phyloP scores from a whole-genome alignment of 2,329 filamentous ascomycete genomes.

The Neonectria ditissima region DNA sequence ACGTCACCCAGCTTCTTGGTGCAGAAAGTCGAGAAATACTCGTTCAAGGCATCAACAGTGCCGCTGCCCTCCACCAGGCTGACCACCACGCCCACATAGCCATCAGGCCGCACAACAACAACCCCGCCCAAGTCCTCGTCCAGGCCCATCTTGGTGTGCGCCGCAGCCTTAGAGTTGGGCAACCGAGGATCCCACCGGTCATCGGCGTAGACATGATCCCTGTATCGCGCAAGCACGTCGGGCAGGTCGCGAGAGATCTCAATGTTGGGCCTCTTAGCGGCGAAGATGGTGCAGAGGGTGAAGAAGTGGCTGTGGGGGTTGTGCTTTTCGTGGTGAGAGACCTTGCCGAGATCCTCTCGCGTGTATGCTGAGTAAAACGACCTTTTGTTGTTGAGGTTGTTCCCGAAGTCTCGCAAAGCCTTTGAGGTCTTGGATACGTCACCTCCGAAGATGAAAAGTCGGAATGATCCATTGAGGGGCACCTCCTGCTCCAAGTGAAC shows the following conservation, averaged over 20 bases:
- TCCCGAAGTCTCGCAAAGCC: slow-evolving; percentile 78
- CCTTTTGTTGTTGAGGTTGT: slow-evolving; percentile 70
- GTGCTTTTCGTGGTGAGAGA: slow-evolving; percentile 83
- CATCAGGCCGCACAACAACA: slow-evolving; percentile 87
- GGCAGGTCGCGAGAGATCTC: slow-evolving; percentile 81
- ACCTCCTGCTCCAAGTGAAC: slow-evolving; percentile 92
- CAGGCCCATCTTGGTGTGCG: slow-evolving; percentile 89
- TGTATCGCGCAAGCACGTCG: slow-evolving; percentile 76
- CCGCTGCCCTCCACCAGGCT: slow-evolving; percentile 79
- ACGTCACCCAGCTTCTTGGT: slow-evolving; percentile 66
- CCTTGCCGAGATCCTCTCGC: slow-evolving; percentile 68
- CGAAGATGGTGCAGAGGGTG: slow-evolving; percentile 82
- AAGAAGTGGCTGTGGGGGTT: slow-evolving; percentile 89
- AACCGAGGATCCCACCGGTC: slow-evolving; percentile 80
- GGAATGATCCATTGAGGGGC: slow-evolving; percentile 88
- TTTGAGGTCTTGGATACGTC: slow-evolving; percentile 66
- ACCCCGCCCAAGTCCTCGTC: slow-evolving; percentile 79
- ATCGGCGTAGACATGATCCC: slow-evolving; percentile 87
- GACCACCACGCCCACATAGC: slow-evolving; percentile 84
- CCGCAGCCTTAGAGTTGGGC: slow-evolving; percentile 76
- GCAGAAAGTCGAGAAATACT: slow-evolving; percentile 82
- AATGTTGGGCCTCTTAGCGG: slow-evolving; percentile 73
- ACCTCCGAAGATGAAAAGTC: slow-evolving; percentile 89
- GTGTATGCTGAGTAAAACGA: slow-evolving; percentile 80
- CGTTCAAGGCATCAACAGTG: slow-evolving; percentile 84